phyloP scores from a whole-genome alignment of 345 rosid genomes.

The Iberis pinnata region DNA sequence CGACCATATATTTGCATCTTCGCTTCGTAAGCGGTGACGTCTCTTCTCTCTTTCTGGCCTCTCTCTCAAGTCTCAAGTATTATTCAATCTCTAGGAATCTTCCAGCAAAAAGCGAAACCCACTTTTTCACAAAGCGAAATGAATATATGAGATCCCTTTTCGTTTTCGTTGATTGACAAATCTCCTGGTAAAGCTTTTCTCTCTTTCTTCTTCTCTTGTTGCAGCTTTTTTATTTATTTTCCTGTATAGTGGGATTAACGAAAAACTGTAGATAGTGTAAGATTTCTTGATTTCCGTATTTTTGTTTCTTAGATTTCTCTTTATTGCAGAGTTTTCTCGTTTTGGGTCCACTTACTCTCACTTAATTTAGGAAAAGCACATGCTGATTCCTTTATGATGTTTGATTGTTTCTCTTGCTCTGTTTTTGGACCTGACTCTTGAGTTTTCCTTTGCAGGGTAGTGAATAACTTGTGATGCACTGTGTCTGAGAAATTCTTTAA shows the following conservation, averaged over 20 bases:
- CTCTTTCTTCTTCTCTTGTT: neutral
- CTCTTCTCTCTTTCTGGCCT: conserved; percentile 20
- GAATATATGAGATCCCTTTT: conserved; percentile 25
- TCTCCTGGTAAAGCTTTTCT: conserved; percentile 19
- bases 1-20: conserved; percentile 26
- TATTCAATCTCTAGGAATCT: conserved; percentile 1
- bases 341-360: conserved; percentile 23
- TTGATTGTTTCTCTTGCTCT: neutral
- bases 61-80: conserved; percentile 12
- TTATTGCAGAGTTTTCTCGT: conserved; percentile 13
- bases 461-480: conserved; percentile 19
- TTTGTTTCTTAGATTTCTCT: conserved; percentile 4
- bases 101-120: neutral
- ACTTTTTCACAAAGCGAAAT: conserved; percentile 3
- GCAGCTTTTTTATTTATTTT: neutral
- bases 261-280: neutral
- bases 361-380: no score
- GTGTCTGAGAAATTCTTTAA: neutral
- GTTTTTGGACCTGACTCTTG: no score
- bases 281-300: neutral
- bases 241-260: conserved; percentile 14
- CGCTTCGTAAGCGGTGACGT: conserved; percentile 29
- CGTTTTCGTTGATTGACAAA: conserved; percentile 4
- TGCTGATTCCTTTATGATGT: neutral
- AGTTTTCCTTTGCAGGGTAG: conserved; percentile 10